These are phyloP conservation scores for Prasinococcaceae sp. DNA, from an alignment of 139 green algal genomes.

Conservation along the genomic window DNA sequence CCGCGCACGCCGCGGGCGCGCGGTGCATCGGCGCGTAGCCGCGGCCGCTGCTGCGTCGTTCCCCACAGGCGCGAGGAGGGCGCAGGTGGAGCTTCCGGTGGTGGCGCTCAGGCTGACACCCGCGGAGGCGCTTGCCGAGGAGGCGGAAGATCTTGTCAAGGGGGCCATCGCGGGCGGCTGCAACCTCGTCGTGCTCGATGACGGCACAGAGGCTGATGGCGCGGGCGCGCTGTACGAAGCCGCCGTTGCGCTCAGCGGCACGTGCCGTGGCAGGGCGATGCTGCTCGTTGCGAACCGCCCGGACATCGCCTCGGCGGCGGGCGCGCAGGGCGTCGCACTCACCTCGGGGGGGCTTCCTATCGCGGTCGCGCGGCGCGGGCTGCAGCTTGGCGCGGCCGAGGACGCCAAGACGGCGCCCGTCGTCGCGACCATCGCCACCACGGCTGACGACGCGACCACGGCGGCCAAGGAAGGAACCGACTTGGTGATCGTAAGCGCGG, in stretches of 20 bases:
- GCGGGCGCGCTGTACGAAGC: constrained; percentile 61
- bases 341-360: constrained; percentile 34
- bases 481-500: not conserved
- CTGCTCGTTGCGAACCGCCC: constrained; percentile 69
- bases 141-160: no score
- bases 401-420: not conserved
- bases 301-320: constrained; percentile 70
- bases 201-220: constrained; percentile 9
- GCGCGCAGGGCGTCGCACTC: constrained; percentile 72
- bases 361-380: not conserved
- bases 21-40: no score
- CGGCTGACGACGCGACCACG: not conserved
- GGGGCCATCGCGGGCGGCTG: constrained; percentile 39
- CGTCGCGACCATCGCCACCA: not conserved
- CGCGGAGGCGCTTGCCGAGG: no score
- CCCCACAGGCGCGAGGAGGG: no score
- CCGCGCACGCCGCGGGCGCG: no score
- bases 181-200: constrained; percentile 44
- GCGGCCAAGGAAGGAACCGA: not conserved
- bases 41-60: no score
- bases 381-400: not conserved
- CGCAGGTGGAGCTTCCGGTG: no score
- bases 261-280: constrained; percentile 50
- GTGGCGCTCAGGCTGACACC: no score
- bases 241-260: constrained; percentile 42